Conservation (phyloP, 306 rosid genomes). For the Erythrophleum fordii region DNA sequence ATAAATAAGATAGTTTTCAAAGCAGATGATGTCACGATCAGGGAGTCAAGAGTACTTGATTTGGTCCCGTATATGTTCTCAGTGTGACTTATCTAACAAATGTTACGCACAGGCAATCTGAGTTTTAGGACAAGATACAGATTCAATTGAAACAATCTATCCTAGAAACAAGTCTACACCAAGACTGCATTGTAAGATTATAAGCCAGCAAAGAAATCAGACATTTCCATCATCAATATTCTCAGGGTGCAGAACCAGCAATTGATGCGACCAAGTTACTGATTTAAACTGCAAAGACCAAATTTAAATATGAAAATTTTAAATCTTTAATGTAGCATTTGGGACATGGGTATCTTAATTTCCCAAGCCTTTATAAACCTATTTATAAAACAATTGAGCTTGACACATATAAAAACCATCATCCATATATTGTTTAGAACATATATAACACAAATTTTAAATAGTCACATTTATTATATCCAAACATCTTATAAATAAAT, state of each 20-base stretch:
- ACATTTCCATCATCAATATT: not conserved
- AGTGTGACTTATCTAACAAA: conserved; percentile 9
- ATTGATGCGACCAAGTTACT: conserved; percentile 1
- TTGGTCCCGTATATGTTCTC: conserved; percentile 12
- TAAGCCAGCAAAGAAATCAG: conserved; percentile 27
- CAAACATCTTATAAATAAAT: too few species aligned
- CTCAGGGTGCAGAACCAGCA: conserved; percentile 7
- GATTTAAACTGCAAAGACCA: not conserved
- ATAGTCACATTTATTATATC: too few species aligned
- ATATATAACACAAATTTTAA: too few species aligned
- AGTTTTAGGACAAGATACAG: not conserved
- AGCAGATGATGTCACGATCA: not conserved
- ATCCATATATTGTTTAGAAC: too few species aligned
- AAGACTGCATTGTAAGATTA: not conserved
- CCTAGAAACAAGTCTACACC: not conserved
- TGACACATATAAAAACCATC: too few species aligned
- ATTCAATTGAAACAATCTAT: conserved; percentile 12
- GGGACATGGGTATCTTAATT: too few species aligned
- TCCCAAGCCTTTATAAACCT: too few species aligned
- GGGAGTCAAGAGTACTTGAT: not conserved
- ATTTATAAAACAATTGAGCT: too few species aligned
- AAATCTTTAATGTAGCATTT: not conserved
- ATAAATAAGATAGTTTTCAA: not conserved
- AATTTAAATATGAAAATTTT: too few species aligned
- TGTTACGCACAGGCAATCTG: conserved; percentile 11